These are phyloP conservation scores for Sclerotinia minor DNA, from an alignment of 2,329 filamentous ascomycete species.

Conservation along the genomic window DNA sequence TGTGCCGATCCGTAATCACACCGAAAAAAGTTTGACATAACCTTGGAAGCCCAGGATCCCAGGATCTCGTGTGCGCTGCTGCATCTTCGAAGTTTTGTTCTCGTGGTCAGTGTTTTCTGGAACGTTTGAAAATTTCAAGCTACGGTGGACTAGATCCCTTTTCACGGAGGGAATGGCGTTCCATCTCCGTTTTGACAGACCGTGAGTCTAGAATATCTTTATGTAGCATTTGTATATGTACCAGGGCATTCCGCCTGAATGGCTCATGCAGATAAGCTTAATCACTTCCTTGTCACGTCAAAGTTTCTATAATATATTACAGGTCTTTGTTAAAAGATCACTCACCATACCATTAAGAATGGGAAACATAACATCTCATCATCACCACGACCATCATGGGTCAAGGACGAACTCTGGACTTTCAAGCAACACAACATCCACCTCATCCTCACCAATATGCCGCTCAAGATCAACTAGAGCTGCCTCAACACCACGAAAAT, in stretches of 20 bases:
- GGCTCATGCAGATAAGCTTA: not conserved
- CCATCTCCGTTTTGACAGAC: not conserved
- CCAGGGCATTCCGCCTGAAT: not conserved
- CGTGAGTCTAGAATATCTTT: not conserved
- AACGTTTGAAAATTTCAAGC: not conserved
- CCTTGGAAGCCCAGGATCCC: not conserved
- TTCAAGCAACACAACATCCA: conserved; percentile 12
- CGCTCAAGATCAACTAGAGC: conserved; percentile 6
- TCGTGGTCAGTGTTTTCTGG: not conserved
- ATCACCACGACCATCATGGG: not conserved
- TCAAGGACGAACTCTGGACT: conserved; percentile 7
- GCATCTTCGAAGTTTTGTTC: not conserved
- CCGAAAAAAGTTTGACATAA: conserved; percentile 9
- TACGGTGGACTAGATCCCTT: not conserved
- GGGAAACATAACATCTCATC: conserved; percentile 20
- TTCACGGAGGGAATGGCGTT: not conserved
- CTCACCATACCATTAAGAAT: not conserved
- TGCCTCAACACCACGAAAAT: not conserved
- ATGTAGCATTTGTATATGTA: conserved; percentile 21
- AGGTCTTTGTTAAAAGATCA: not conserved
- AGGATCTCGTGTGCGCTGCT: no score
- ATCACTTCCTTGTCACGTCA: not conserved
- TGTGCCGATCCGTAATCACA: conserved; percentile 17
- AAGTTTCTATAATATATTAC: not conserved
- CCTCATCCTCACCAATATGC: not conserved